phyloP scores from a whole-genome alignment of 179 eudicot genomes.

The Corrigiola litoralis region DNA sequence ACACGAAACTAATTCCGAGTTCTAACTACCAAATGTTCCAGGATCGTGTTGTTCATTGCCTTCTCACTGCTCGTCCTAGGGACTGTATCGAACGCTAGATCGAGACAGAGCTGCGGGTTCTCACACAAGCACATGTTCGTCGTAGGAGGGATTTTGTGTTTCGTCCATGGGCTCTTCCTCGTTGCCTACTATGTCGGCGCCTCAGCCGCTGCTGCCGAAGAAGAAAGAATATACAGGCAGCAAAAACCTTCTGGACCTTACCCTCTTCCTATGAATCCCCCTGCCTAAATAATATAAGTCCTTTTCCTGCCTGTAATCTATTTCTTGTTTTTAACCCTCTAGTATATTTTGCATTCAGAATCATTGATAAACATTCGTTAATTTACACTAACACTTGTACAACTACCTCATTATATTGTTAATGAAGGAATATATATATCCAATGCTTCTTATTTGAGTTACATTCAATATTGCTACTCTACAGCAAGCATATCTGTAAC shows the following conservation, averaged over 20 bases:
- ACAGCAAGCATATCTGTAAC: not conserved
- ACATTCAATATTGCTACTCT: not conserved
- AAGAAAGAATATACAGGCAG: slow-evolving; percentile 11
- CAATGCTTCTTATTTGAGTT: too few species aligned
- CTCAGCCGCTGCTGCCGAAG: slow-evolving; percentile 23
- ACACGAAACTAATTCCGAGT: not conserved
- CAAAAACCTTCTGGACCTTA: slow-evolving; percentile 21
- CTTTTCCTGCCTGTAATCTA: not conserved
- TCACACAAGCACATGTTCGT: slow-evolving; percentile 45
- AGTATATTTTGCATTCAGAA: not conserved
- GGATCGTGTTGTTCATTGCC: slow-evolving; percentile 42
- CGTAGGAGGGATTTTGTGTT: slow-evolving; percentile 35
- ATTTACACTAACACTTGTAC: too few species aligned
- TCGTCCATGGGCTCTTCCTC: slow-evolving; percentile 32
- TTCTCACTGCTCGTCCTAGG: slow-evolving; percentile 55
- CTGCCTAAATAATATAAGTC: not conserved
- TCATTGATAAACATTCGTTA: too few species aligned
- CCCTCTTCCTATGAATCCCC: slow-evolving; percentile 23
- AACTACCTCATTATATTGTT: too few species aligned
- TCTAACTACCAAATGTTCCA: not conserved
- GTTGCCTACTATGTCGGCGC: slow-evolving; percentile 33
- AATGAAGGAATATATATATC: too few species aligned
- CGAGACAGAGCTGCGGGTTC: slow-evolving; percentile 53
- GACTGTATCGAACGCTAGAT: slow-evolving; percentile 47
- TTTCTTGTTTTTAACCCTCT: not conserved